Conservation (phyloP, 1,139 yeast genomes). For the Saccharomyces hybrid region DNA sequence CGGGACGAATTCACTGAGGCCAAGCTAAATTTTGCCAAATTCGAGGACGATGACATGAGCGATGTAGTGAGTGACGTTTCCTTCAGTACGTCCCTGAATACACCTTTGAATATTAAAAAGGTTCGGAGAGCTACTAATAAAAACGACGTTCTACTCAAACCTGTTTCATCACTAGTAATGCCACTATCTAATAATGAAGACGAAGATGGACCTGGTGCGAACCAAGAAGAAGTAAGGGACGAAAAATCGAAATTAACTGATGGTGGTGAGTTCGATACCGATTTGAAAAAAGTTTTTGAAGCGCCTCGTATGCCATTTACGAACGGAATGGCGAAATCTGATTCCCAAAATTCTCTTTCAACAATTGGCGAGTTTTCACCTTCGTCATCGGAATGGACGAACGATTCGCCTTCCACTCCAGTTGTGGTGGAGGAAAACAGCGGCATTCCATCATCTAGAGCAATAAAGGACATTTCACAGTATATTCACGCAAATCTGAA, state of each 20-base stretch:
- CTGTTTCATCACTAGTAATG: not conserved
- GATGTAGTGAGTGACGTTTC: slow-evolving; percentile 33
- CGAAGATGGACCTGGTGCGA: not conserved
- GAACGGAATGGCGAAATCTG: slow-evolving; percentile 19
- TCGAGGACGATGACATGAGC: slow-evolving; percentile 28
- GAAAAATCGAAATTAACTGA: slow-evolving; percentile 4
- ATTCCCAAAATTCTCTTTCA: slow-evolving; percentile 28
- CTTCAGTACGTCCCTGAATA: slow-evolving; percentile 22
- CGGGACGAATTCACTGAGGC: slow-evolving; percentile 28
- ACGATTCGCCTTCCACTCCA: slow-evolving; percentile 27
- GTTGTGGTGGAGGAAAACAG: slow-evolving; percentile 5
- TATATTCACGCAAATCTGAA: slow-evolving; percentile 10
- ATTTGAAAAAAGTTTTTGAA: slow-evolving; percentile 25
- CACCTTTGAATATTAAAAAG: slow-evolving; percentile 26
- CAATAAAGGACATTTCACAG: slow-evolving; percentile 29
- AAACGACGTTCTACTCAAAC: not conserved
- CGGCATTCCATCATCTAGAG: slow-evolving; percentile 26
- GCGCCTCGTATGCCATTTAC: slow-evolving; percentile 30
- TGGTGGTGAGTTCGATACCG: slow-evolving; percentile 12
- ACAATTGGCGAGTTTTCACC: slow-evolving; percentile 41
- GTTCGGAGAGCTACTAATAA: not conserved
- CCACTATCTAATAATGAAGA: not conserved
- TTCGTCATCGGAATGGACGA: slow-evolving; percentile 36
- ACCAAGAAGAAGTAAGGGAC: slow-evolving; percentile 4
- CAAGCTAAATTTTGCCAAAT: slow-evolving; percentile 11